phyloP scores from a whole-genome alignment of 805 yeast genomes.

The Teunomyces cretensis region DNA sequence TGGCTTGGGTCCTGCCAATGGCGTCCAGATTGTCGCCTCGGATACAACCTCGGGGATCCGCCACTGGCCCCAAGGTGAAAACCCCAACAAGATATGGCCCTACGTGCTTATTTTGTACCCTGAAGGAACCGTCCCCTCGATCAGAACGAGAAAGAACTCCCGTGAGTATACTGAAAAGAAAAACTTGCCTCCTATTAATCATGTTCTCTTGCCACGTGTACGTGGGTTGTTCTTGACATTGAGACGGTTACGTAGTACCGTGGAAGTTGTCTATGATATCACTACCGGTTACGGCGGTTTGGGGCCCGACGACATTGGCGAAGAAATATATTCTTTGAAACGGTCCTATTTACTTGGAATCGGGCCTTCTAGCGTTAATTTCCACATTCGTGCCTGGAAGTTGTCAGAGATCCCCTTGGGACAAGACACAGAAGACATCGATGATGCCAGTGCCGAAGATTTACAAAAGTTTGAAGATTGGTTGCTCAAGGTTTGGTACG shows the following conservation, averaged over 20 bases:
- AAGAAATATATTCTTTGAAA: conserved; percentile 66
- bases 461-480: conserved; percentile 63
- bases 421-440: conserved; percentile 39
- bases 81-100: conserved; percentile 29
- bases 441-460: conserved; percentile 42
- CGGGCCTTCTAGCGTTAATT: conserved; percentile 66
- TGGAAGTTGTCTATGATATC: conserved; percentile 69
- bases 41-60: conserved; percentile 17
- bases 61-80: conserved; percentile 34
- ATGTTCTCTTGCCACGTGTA: conserved; percentile 77
- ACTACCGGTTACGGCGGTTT: conserved; percentile 84
- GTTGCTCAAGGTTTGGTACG: conserved; percentile 72
- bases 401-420: conserved; percentile 64
- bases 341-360: conserved; percentile 65
- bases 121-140: conserved; percentile 88
- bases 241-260: conserved; percentile 50
- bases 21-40: conserved; percentile 31
- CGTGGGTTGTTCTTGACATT: conserved; percentile 76
- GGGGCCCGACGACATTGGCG: conserved; percentile 63
- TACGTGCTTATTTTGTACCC: conserved; percentile 81
- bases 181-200: conserved; percentile 49
- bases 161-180: conserved; percentile 55
- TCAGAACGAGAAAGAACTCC: conserved; percentile 59
- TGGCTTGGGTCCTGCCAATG: conserved; percentile 54
- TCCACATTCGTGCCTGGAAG: conserved; percentile 60